phyloP scores from a whole-genome alignment of 2,329 filamentous ascomycete species.

The Cladobotryum mycophilum region DNA sequence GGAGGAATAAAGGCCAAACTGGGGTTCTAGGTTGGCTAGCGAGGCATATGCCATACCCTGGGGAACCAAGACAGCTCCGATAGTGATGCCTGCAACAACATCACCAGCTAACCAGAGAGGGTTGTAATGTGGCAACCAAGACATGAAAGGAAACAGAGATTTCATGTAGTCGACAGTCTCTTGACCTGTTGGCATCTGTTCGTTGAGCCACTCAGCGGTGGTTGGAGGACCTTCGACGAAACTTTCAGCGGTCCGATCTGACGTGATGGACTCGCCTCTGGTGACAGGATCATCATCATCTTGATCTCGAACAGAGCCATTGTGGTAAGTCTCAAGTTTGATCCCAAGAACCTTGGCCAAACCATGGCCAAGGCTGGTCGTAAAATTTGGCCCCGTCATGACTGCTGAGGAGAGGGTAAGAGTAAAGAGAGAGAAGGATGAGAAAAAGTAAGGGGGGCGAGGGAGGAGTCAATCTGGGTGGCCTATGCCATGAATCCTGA shows the following conservation, averaged over 20 bases:
- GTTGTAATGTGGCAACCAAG: conserved; percentile 91
- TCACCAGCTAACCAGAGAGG: conserved; percentile 83
- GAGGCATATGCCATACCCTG: conserved; percentile 94
- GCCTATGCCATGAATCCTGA: not conserved
- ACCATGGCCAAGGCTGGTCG: conserved; percentile 59
- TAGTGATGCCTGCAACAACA: conserved; percentile 65
- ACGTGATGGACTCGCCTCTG: conserved; percentile 73
- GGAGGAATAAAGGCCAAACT: conserved; percentile 80
- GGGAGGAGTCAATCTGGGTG: not conserved
- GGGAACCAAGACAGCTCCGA: conserved; percentile 72
- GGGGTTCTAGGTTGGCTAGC: conserved; percentile 68
- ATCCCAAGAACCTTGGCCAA: conserved; percentile 79
- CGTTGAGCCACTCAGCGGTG: conserved; percentile 62
- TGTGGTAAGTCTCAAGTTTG: conserved; percentile 58
- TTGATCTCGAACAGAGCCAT: conserved; percentile 22
- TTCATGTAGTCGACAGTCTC: conserved; percentile 56
- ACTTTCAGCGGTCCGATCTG: conserved; percentile 63
- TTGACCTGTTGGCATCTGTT: conserved; percentile 52
- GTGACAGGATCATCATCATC: conserved; percentile 58
- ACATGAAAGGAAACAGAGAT: conserved; percentile 77
- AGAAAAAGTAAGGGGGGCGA: not conserved
- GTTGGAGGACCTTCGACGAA: conserved; percentile 82
- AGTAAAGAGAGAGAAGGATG: not conserved
- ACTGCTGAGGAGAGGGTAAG: conserved; percentile 4
- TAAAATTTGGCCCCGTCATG: conserved; percentile 28